Percentiles rank a stretch among this genome's conserved stretches.
Conservation (phyloP, 345 rosid species). For the Physaria fendleri region DNA sequence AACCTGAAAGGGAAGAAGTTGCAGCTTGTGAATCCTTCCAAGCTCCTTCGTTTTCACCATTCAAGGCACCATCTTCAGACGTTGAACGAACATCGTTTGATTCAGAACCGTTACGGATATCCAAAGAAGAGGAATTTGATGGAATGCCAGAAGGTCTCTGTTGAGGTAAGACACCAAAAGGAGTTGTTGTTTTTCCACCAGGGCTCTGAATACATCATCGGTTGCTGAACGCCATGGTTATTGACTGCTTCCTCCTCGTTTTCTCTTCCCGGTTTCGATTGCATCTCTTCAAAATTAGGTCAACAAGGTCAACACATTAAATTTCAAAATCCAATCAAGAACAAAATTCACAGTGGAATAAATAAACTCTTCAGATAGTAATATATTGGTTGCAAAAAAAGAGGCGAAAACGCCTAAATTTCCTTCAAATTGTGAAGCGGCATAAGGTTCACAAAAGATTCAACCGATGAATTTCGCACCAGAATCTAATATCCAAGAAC, state of each 20-base stretch:
- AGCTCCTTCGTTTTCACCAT: constrained; percentile 47
- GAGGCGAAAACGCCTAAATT: neutral
- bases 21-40: constrained; percentile 55
- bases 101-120: constrained; percentile 51
- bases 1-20: constrained; percentile 58
- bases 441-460: neutral
- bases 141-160: constrained; percentile 37
- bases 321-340: neutral
- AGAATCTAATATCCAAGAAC: neutral
- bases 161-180: constrained; percentile 39
- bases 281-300: constrained; percentile 47
- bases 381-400: constrained; percentile 1
- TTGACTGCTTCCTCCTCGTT: constrained; percentile 42
- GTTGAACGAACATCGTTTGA: constrained; percentile 60
- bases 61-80: constrained; percentile 47
- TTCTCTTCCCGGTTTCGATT: constrained; percentile 47
- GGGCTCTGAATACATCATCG: constrained; percentile 49
- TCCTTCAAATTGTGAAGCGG: neutral
- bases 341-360: neutral
- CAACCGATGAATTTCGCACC: neutral
- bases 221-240: constrained; percentile 36
- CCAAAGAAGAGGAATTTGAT: constrained; percentile 59
- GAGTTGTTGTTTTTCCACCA: no score
- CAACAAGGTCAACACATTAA: constrained; percentile 13
- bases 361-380: neutral